Percentiles rank a stretch among this genome's conserved stretches.
phyloP scores from a whole-genome alignment of 2,329 filamentous ascomycete genomes.

The Gaeumannomyces tritici region DNA sequence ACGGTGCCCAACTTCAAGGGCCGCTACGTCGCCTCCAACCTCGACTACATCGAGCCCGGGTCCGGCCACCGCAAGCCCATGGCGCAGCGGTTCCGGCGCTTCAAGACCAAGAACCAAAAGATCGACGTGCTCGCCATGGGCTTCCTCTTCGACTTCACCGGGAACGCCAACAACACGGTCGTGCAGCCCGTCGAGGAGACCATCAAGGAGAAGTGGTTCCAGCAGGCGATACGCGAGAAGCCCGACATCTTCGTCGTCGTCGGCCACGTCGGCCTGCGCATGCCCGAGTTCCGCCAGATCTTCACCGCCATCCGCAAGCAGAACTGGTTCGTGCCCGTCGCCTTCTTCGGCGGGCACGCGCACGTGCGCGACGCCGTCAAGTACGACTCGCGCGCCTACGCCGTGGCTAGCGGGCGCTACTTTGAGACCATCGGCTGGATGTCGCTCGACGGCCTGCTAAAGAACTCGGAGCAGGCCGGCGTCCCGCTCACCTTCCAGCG shows the following conservation, averaged over 20 bases:
- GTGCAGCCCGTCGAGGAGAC: conserved; percentile 74
- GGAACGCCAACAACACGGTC: conserved; percentile 83
- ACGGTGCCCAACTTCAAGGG: conserved; percentile 77
- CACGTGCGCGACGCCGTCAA: conserved; percentile 78
- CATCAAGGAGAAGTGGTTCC: conserved; percentile 81
- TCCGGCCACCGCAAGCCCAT: conserved; percentile 65
- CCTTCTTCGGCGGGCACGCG: conserved; percentile 83
- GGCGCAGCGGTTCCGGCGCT: conserved; percentile 75
- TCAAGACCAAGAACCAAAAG: conserved; percentile 82
- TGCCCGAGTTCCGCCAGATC: conserved; percentile 67
- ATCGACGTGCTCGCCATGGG: conserved; percentile 82
- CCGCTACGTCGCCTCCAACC: conserved; percentile 81
- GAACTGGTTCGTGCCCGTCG: conserved; percentile 76
- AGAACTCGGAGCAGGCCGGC: conserved; percentile 11
- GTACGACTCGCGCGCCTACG: conserved; percentile 71
- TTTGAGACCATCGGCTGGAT: conserved; percentile 94
- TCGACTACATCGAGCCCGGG: conserved; percentile 68
- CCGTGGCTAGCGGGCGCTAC: conserved; percentile 80
- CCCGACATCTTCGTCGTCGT: conserved; percentile 80
- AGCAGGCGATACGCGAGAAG: conserved; percentile 72
- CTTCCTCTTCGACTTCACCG: conserved; percentile 88
- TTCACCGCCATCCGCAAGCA: conserved; percentile 68
- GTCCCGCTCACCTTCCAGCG: conserved; percentile 54
- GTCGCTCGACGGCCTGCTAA: conserved; percentile 58
- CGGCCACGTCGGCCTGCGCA: conserved; percentile 77